Base-by-base conservation (phyloP, 1,284 basidiomycete species). In the Melampsora larici-populina region DNA sequence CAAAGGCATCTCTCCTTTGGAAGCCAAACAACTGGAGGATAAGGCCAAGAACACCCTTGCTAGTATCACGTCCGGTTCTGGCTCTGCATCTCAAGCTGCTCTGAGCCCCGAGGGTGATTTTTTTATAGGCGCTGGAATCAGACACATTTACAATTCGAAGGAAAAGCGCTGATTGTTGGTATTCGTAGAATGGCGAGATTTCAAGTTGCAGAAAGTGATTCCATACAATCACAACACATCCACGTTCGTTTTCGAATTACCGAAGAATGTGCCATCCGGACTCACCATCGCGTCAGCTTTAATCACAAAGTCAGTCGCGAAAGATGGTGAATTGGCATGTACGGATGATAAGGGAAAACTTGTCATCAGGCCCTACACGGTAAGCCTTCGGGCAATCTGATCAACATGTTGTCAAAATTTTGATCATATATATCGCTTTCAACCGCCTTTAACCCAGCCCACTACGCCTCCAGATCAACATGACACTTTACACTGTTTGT, bases 231-330 rank as follows among this genome's bases (percentile, higher is more conserved):
- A 76, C 55, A 76, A 76, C 70, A 40, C 70, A 1, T 80, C 90
- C 89, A 82, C 81, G 80, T 96, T 93, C 85, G 87, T 91, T 78
- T 97, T 99, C 83, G 90, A 90, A 82, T 87, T 98, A 51, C 92
- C 92, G 51, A 89, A 93, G 70, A 89, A 90, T 79, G 88, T 92
- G 79, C 90, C 90, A 3, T 90, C 92, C 8, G 87, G 92, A 40
- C 87, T 94, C 40, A 90, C 91, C 18, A 88, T 93, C 67, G 82
- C 87, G 46, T 85, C 89, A 85, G 84, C 90, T 29, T 80, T 89
- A 26, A 80, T 88, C 66, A 83, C 87, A 80, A 86, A 86, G 82
- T 84, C 86, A 6, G 85, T 85, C 9, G 83, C 84, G 24, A 85
- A 85, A 17, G 83, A 83, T 31, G 82, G 84, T 75, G 82, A 86